Evolutionary conservation across 2,329 filamentous ascomycete genomes (phyloP).

Genomic region (Diaporthe sp.): DNA sequence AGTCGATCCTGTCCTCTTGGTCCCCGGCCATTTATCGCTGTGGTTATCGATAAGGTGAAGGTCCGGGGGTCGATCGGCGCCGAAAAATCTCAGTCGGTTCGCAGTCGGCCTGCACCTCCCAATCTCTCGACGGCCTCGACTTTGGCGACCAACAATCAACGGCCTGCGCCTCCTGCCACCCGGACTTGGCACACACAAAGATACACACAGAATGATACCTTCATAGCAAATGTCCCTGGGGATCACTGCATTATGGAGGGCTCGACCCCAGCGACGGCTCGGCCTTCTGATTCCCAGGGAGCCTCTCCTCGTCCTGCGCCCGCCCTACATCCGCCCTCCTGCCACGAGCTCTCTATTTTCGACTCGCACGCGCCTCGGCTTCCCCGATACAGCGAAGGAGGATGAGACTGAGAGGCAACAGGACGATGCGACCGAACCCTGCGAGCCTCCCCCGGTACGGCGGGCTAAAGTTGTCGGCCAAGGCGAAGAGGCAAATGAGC

Average conservation of each 20-base stretch:
- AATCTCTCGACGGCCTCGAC: neutral
- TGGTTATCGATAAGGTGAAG: slow-evolving; percentile 34
- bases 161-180: slow-evolving; percentile 28
- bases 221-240: slow-evolving; percentile 63
- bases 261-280: slow-evolving; percentile 52
- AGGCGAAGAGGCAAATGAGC: neutral
- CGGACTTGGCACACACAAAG: slow-evolving; percentile 23
- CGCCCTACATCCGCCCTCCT: slow-evolving; percentile 6
- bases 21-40: neutral
- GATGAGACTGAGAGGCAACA: neutral
- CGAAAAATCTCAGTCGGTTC: slow-evolving; percentile 24
- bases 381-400: neutral
- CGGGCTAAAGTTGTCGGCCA: neutral
- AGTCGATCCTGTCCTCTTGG: neutral
- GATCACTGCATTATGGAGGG: slow-evolving; percentile 60
- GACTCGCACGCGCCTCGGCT: neutral
- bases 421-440: neutral
- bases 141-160: neutral
- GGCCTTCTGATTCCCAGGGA: slow-evolving; percentile 47
- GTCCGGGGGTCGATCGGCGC: neutral
- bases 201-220: slow-evolving; percentile 50
- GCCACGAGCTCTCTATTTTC: neutral
- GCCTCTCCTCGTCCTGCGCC: slow-evolving; percentile 29
- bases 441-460: neutral
- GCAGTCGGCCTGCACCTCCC: neutral